phyloP scores from a whole-genome alignment of 257 asterid genomes.

The Haberlea rhodopensis region DNA sequence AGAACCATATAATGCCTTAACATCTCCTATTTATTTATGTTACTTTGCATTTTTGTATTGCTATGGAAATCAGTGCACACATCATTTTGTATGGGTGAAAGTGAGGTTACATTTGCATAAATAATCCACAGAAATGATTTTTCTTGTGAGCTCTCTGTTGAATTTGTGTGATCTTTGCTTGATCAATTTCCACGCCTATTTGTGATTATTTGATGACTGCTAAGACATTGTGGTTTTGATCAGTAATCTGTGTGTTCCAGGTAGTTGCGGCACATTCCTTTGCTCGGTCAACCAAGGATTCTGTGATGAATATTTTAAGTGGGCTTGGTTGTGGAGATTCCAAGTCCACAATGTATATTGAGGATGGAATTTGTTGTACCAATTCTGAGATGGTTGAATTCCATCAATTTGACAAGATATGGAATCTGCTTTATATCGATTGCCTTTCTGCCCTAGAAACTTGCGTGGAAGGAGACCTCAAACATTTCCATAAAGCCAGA shows the following conservation, averaged over 20 bases:
- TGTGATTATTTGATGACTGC: constrained; percentile 25
- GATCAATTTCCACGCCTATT: constrained; percentile 11
- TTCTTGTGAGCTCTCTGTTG: constrained; percentile 16
- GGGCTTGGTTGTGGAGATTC: constrained; percentile 39
- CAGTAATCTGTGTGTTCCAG: constrained; percentile 43
- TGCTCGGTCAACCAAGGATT: constrained; percentile 58
- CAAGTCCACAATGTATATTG: constrained; percentile 40
- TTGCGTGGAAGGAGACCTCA: constrained; percentile 98
- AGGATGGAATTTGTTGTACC: constrained; percentile 38
- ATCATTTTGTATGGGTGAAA: constrained; percentile 11
- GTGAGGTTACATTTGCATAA: constrained; percentile 14
- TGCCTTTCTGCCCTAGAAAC: constrained; percentile 88
- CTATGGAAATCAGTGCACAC: constrained; percentile 7
- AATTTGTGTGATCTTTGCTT: constrained; percentile 16
- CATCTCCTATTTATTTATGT: constrained; percentile 22
- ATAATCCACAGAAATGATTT: constrained; percentile 22
- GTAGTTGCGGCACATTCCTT: constrained; percentile 70
- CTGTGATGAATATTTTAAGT: constrained; percentile 39
- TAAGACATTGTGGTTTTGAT: constrained; percentile 11
- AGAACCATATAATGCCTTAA: constrained; percentile 16
- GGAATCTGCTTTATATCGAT: constrained; percentile 82
- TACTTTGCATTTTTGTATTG: constrained; percentile 15
- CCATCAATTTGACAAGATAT: constrained; percentile 49
- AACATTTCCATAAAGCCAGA: constrained; percentile 97
- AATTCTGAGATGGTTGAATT: constrained; percentile 32